Evolutionary conservation across 768 basidiomycete species (phyloP), one percentile per base, ranked within the genome.

Genomic region (Cyathus striatus): DNA sequence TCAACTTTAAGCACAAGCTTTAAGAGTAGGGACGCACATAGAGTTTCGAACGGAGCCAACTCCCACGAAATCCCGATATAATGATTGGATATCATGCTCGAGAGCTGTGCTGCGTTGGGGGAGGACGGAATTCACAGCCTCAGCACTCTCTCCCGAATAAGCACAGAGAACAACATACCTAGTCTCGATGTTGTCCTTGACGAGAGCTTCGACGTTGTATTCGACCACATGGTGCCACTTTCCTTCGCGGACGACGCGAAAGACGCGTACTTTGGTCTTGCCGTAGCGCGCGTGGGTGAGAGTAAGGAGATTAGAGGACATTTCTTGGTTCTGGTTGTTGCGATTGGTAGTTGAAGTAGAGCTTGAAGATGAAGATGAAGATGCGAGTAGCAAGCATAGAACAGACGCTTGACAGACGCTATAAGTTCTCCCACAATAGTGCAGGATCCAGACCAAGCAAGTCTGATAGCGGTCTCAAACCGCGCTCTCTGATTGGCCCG

Each of bases 221-320:
- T 95, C 92, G 22, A 85, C 88, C 7, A 93, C 63, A 24, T 82
- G 70, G 53, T 93, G 86, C 65, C 76, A 73, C 6, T 68, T 64
- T 3, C 68, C 77, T 38, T 80, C 75, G 7, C 91, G 75, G 17
- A 94, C 90, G 43, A 95, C 75, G 23, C 94, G 80, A 49, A 90
- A 77, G 33, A 98, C 86, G 18, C 91, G 78, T 13, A 98, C 78
- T 49, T 85, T 82, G 63, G 90, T 85, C 66, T 97, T 97, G 9
- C 93, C 93, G 54, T 93, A 90, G 20, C 80, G 78, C 1, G 88
- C 83, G 23, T 62, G 49, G 20, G 65, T 54, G 24, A 73, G 58
- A n/a, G 53, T 46, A 7, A 56, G 57, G 18, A 52, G 20, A 35
- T 43, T 30, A 41, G 25, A 16, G n/a, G 42, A 34, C 39, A 44